Evolutionary conservation across 768 basidiomycete species (phyloP).

Genomic region (Phaeotremella skinneri): DNA sequence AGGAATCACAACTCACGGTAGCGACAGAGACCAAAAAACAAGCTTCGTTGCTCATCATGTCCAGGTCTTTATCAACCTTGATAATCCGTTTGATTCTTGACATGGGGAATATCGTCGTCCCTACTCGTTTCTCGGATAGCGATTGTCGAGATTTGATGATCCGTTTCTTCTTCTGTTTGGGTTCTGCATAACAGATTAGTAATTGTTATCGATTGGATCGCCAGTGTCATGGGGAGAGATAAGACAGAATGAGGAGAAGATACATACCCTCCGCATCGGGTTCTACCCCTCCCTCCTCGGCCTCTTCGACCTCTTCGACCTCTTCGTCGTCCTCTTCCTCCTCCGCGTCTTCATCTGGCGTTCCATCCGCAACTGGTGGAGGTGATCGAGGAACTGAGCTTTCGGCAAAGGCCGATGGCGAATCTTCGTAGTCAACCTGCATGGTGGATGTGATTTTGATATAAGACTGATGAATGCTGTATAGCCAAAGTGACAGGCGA

Average conservation of each 20-base stretch:
- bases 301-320: constrained; percentile 15
- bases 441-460: constrained; percentile 13
- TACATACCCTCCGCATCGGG: constrained; percentile 2
- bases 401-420: not conserved
- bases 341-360: constrained; percentile 19
- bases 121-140: constrained; percentile 54
- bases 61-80: constrained; percentile 73
- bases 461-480: not conserved
- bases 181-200: not conserved
- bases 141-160: constrained; percentile 42
- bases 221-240: not conserved
- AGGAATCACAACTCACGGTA: constrained; percentile 57
- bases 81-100: constrained; percentile 77
- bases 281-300: constrained; percentile 14
- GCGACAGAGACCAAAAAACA: constrained; percentile 75
- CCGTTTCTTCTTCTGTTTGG: constrained; percentile 29
- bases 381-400: not conserved
- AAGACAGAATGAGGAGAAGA: not conserved
- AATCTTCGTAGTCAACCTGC: constrained; percentile 22
- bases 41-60: constrained; percentile 65
- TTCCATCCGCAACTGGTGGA: not conserved
- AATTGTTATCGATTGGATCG: not conserved
- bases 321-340: constrained; percentile 15
- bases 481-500: not conserved
- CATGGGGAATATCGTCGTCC: constrained; percentile 73